These are phyloP conservation scores for Trichoderma polysporum DNA, from an alignment of 2,329 filamentous ascomycete species.

Conservation along the genomic window DNA sequence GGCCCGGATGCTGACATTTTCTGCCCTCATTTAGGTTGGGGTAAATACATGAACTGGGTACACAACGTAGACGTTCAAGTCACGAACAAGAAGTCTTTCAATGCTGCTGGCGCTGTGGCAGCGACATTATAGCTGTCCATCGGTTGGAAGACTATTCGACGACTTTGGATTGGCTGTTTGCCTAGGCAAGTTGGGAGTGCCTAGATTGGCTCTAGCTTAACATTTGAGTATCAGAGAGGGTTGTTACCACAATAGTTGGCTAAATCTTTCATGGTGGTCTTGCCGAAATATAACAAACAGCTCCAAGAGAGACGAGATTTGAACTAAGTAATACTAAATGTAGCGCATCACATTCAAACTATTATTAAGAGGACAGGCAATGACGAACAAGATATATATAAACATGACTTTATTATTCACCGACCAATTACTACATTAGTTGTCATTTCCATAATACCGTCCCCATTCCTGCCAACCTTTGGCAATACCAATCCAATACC, in stretches of 20 bases:
- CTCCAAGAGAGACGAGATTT: background rate
- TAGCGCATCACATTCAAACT: background rate
- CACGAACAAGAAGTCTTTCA: slow-evolving; percentile 63
- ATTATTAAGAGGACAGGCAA: too few relatives aligned
- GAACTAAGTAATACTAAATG: background rate
- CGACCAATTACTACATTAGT: slow-evolving; percentile 16
- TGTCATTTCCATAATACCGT: slow-evolving; percentile 13
- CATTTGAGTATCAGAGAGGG: background rate
- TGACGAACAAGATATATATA: background rate
- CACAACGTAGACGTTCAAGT: slow-evolving; percentile 72
- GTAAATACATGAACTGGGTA: slow-evolving; percentile 90
- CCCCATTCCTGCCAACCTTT: background rate
- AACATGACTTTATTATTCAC: background rate
- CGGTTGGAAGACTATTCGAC: background rate
- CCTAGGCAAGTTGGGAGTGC: background rate
- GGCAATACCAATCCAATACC: slow-evolving; percentile 12
- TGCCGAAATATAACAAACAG: background rate
- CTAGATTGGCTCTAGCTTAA: background rate
- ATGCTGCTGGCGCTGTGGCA: slow-evolving; percentile 61
- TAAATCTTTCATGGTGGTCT: background rate
- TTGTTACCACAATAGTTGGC: background rate
- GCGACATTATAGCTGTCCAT: slow-evolving; percentile 45
- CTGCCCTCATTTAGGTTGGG: slow-evolving; percentile 65
- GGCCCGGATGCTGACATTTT: background rate
- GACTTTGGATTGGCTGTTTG: background rate